phyloP scores from a whole-genome alignment of 2,329 filamentous ascomycete species.

The Stromatinia cepivora region DNA sequence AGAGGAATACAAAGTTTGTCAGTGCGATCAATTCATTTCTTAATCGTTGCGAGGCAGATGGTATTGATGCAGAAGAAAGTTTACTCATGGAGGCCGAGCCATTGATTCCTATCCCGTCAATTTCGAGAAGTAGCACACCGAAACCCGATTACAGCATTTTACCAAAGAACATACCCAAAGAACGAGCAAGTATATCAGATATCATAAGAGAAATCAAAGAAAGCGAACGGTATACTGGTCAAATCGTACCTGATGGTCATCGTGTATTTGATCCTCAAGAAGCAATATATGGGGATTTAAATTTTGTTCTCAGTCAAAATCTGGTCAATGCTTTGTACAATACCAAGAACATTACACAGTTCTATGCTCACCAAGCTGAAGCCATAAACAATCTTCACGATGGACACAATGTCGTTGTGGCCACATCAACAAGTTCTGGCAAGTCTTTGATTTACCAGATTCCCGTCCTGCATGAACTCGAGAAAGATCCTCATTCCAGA shows the following conservation, averaged over 20 bases:
- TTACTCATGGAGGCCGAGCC: constrained; percentile 59
- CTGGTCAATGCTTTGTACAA: constrained; percentile 97
- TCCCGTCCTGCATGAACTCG: constrained; percentile 83
- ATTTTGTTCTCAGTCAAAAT: constrained; percentile 83
- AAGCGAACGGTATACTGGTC: constrained; percentile 83
- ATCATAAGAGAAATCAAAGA: constrained; percentile 83
- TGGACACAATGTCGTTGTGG: constrained; percentile 84
- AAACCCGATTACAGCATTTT: constrained; percentile 48
- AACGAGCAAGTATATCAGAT: constrained; percentile 76
- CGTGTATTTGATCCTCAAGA: constrained; percentile 85
- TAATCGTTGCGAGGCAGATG: constrained; percentile 66
- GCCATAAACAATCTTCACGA: constrained; percentile 85
- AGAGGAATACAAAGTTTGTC: constrained; percentile 80
- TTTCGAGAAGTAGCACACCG: constrained; percentile 43
- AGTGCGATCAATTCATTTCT: constrained; percentile 77
- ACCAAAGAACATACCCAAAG: constrained; percentile 73
- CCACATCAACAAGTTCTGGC: constrained; percentile 93
- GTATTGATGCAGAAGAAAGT: constrained; percentile 64
- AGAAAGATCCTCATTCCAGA: constrained; percentile 71
- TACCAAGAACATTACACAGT: constrained; percentile 76
- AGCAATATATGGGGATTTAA: constrained; percentile 77
- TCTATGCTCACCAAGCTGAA: constrained; percentile 91
- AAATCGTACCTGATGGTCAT: constrained; percentile 92
- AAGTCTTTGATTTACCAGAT: constrained; percentile 99
- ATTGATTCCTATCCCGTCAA: constrained; percentile 62